Base-by-base conservation (phyloP, 805 yeast genomes). In the Saturnispora sekii region DNA sequence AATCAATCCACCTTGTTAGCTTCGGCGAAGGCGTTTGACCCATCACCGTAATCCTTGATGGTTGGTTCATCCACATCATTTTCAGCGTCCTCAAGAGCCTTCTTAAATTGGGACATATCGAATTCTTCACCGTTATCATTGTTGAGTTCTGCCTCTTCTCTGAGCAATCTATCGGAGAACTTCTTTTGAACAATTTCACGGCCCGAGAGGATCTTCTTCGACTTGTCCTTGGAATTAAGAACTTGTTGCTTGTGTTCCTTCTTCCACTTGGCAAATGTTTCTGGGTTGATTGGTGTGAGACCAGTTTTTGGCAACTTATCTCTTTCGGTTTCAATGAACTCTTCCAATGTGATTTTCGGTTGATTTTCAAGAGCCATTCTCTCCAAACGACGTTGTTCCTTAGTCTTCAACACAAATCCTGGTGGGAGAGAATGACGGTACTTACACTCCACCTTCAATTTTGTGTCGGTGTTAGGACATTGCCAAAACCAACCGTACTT, bases 401-500 rank as follows among this genome's bases (percentile, higher is more conserved):
- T 90, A 32, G 98, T 94, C 73, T 93, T 93, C 67, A 93, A 76
- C 47, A 86, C 94, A 65, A 88, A 94, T 1, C 98, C 99, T 39
- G 94, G 89, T 35, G 99, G 99, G 59, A 93, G 72, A 8, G 97
- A 84, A 65, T 93, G 99, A 65, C 77, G 81, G 69, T 93, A 93
- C 70, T 82, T 90, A 76, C 99, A 93, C 49, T 77, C 82, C 21
- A 47, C 52, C 28, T 54, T 55, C 33, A 35, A 47, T 43, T 60
- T 60, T 49, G 83, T 78, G 53, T 96, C 97, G 35, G 90, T 89
- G 55, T 86, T 86, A 26, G 98, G 98, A 70, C 98, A 93, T 16
- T 75, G 73, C 98, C 98, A 93, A 66, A 93, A 89, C 98, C 98
- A 93, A 59, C 98, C 98, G 62, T 93, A 93, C 61, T 90, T 90